phyloP scores from a whole-genome alignment of 1,284 basidiomycete species.

The Moesziomyces sp. region DNA sequence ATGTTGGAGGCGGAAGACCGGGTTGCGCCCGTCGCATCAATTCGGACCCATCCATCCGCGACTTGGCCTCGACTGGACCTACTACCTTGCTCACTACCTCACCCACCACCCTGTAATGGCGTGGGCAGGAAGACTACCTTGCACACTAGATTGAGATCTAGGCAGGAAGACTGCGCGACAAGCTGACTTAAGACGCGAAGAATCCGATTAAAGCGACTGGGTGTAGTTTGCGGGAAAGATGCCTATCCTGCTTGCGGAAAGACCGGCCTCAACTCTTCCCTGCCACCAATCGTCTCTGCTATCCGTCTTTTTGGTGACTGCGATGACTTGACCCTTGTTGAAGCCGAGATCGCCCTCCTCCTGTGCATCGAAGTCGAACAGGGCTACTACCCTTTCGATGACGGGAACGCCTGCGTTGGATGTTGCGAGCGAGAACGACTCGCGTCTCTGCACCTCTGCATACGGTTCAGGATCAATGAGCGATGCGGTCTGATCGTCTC shows the following conservation, averaged over 20 bases:
- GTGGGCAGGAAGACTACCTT: no score
- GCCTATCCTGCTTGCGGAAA: conserved; percentile 27
- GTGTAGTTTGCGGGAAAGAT: conserved; percentile 50
- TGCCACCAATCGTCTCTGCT: conserved; percentile 64
- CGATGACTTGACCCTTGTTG: conserved; percentile 61
- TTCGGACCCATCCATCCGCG: no score
- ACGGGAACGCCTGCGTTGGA: conserved; percentile 31
- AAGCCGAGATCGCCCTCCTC: conserved; percentile 60
- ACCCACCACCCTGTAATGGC: no score
- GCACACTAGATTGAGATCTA: no score
- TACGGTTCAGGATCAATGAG: conserved; percentile 15
- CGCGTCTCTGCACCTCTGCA: conserved; percentile 4
- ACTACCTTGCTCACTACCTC: no score
- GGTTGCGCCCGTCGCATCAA: no score
- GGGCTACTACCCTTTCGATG: conserved; percentile 54
- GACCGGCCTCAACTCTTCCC: conserved; percentile 47
- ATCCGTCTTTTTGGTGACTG: conserved; percentile 55
- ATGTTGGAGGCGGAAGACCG: no score
- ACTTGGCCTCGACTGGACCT: no score
- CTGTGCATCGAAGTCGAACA: conserved; percentile 62
- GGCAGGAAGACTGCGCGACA: no score
- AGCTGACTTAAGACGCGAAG: no score
- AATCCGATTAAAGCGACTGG: conserved; percentile 2
- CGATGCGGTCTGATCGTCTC: conserved; percentile 7
- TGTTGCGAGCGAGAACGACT: conserved; percentile 22